Base-by-base conservation (phyloP, 345 rosid species). In the Citrus reticulata region DNA sequence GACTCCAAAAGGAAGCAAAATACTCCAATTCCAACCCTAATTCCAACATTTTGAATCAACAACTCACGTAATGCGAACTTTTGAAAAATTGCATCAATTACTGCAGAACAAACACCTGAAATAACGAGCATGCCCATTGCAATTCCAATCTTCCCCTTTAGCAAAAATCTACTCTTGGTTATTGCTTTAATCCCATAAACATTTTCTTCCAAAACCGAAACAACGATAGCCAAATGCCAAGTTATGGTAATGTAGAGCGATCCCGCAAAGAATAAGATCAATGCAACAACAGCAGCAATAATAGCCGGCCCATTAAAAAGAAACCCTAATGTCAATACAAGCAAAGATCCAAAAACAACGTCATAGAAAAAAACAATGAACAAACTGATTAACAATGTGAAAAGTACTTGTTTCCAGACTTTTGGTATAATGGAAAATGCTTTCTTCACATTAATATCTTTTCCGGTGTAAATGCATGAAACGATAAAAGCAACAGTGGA, bases 161-260 rank as follows among this genome's bases (percentile, higher is more conserved):
- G 81, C 55, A 91, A 59, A 0, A 49, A 75, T 51, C 75, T 85
- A 78, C 86, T 80, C 82, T 86, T 91, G 30, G 27, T 46, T 89
- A 91, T 83, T 5, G 91, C 92, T n/a, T 80, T 74, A 46, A 86
- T 27, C 10, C 94, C 94, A 5, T 77, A 75, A 7, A 70, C 10
- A 25, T 68, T 75, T 22, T 88, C 90, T 79, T 91, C 91, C 67
- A 91, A 25, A 3, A 89, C 91, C 0, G 92, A 88, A 58, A 91
- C 86, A 9, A 89, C 92, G 22, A 86, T 79, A 0, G 90, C 91
- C 80, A 91, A 51, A 11, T 88, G 88, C 90, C 88, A 91, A 3
- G 86, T 61, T 22, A 88, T 55, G 70, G 81, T 82, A 62, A 89
- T 29, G 46, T 88, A 89, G 25, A 88, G 81, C 1, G 87, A 60